These are phyloP conservation scores for Trichocomaceae sp. DNA, from an alignment of 2,329 filamentous ascomycete genomes.

Conservation along the genomic window DNA sequence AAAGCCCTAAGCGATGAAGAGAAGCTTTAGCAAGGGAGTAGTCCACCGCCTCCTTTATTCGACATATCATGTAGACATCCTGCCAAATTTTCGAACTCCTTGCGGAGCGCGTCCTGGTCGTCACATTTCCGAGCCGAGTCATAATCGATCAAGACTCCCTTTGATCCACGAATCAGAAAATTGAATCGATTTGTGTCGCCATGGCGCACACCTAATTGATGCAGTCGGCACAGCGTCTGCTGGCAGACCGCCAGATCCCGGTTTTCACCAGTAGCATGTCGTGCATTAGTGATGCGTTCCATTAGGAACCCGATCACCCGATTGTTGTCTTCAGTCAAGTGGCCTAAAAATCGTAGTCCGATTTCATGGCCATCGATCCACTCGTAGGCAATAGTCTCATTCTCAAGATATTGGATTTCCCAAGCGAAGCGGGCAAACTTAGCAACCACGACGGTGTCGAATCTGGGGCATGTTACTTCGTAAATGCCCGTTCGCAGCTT, in stretches of 20 bases:
- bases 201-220: slow-evolving; percentile 22
- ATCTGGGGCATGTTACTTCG: slow-evolving; percentile 10
- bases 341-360: slow-evolving; percentile 34
- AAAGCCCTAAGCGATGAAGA: too few relatives aligned
- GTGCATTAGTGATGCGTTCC: slow-evolving; percentile 22
- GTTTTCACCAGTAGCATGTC: slow-evolving; percentile 20
- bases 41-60: neutral
- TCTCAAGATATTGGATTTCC: slow-evolving; percentile 32
- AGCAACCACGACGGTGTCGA: slow-evolving; percentile 19
- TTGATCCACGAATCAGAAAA: slow-evolving; percentile 18
- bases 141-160: slow-evolving; percentile 24
- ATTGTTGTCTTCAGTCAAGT: slow-evolving; percentile 33
- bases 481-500: slow-evolving; percentile 18
- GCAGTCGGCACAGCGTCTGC: slow-evolving; percentile 19
- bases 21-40: too few relatives aligned
- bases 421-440: slow-evolving; percentile 37
- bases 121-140: slow-evolving; percentile 22
- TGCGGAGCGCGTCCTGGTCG: slow-evolving; percentile 14
- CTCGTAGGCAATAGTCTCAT: slow-evolving; percentile 34
- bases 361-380: slow-evolving; percentile 28
- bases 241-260: slow-evolving; percentile 20
- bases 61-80: slow-evolving; percentile 16
- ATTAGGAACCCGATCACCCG: slow-evolving; percentile 38
- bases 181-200: slow-evolving; percentile 26
- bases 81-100: slow-evolving; percentile 17